Evolutionary conservation across 2,329 filamentous ascomycete genomes (phyloP).

Genomic region (Hypoxylon sp.): DNA sequence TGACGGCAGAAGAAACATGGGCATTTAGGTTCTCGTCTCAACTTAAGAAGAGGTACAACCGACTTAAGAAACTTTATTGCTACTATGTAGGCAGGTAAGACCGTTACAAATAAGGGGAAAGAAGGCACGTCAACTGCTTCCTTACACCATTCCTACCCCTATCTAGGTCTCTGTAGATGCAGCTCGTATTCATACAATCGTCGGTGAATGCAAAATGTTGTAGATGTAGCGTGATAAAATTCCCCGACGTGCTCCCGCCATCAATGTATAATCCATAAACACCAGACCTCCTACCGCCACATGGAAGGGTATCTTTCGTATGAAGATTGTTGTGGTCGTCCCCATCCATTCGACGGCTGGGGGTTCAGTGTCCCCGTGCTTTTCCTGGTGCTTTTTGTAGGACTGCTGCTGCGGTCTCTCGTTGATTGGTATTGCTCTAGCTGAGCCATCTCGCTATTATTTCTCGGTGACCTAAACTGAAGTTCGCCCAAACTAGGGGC

Average conservation of each 20-base stretch:
- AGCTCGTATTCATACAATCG: conserved; percentile 46
- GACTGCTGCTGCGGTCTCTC: conserved; percentile 51
- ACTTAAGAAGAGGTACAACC: conserved; percentile 25
- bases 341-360: conserved; percentile 44
- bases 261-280: conserved; percentile 32
- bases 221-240: conserved; percentile 13
- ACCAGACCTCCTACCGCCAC: conserved; percentile 48
- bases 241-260: conserved; percentile 12
- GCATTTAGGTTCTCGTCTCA: conserved; percentile 40
- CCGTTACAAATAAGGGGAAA: conserved; percentile 3
- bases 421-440: conserved; percentile 64
- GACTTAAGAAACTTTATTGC: conserved; percentile 13
- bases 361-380: conserved; percentile 50
- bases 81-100: conserved; percentile 14
- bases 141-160: conserved; percentile 25
- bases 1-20: conserved; percentile 8
- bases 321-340: conserved; percentile 44
- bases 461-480: conserved; percentile 65
- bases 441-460: conserved; percentile 74
- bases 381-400: conserved; percentile 51
- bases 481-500: conserved; percentile 75
- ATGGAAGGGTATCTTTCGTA: conserved; percentile 56
- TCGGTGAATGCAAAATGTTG: conserved; percentile 46
- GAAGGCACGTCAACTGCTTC: conserved; percentile 14
- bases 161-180: conserved; percentile 37